Percentiles rank a stretch among this genome's conserved stretches.
Conservation (phyloP, 352 stramenopile species). For the Phytopythium aichiense region DNA sequence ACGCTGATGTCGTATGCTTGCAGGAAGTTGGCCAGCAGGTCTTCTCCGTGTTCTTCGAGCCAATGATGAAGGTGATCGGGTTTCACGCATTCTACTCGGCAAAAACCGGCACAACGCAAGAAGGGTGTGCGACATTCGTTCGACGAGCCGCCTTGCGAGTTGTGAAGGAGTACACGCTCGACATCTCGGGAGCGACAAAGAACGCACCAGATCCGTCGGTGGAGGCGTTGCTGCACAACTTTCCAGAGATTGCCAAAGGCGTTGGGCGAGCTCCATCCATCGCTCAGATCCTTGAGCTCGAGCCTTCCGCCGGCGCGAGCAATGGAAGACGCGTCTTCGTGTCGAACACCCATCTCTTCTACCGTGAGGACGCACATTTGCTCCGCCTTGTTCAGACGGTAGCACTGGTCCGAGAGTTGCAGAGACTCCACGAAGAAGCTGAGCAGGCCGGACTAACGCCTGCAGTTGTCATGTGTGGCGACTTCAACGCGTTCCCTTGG, state of each 20-base stretch:
- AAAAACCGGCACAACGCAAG: slow-evolving; percentile 63
- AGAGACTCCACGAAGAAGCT: slow-evolving; percentile 15
- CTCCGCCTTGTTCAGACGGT: slow-evolving; percentile 58
- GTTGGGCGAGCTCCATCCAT: slow-evolving; percentile 57
- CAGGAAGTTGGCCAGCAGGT: slow-evolving; percentile 69
- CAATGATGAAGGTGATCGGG: slow-evolving; percentile 43
- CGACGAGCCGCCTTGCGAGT: slow-evolving; percentile 39
- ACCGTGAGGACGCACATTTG: slow-evolving; percentile 65
- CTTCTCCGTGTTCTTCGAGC: slow-evolving; percentile 52
- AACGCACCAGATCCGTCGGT: slow-evolving; percentile 26
- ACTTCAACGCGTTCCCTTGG: slow-evolving; percentile 60
- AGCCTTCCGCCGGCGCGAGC: slow-evolving; percentile 16
- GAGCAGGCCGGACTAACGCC: slow-evolving; percentile 14
- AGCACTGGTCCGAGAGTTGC: slow-evolving; percentile 36
- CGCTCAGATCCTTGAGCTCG: slow-evolving; percentile 52
- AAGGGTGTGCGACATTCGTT: slow-evolving; percentile 66
- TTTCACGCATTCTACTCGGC: slow-evolving; percentile 53
- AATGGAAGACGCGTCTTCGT: slow-evolving; percentile 28
- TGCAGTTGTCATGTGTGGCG: slow-evolving; percentile 56
- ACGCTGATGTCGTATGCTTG: slow-evolving; percentile 59
- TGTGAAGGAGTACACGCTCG: slow-evolving; percentile 36
- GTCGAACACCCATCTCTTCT: slow-evolving; percentile 77
- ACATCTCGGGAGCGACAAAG: slow-evolving; percentile 32
- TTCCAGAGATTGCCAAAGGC: slow-evolving; percentile 49
- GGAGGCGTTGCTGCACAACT: slow-evolving; percentile 37